These are phyloP conservation scores for Teratosphaeria destructans DNA, from an alignment of 2,329 filamentous ascomycete species.

Conservation along the genomic window DNA sequence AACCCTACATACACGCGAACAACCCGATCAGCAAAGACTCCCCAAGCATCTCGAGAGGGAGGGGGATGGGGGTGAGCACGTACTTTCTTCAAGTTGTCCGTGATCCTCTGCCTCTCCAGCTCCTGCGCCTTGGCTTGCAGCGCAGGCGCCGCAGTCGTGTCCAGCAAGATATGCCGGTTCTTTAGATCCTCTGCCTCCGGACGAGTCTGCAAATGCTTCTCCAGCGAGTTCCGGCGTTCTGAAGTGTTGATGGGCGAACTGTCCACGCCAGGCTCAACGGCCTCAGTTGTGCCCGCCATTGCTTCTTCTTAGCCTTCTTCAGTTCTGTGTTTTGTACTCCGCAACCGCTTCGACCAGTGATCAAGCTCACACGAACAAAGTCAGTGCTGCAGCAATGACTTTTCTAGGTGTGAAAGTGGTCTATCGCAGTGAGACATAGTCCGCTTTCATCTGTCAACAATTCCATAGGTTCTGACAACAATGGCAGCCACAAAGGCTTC, in stretches of 20 bases:
- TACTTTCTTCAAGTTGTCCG: constrained; percentile 52
- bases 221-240: constrained; percentile 17
- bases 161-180: constrained; percentile 55
- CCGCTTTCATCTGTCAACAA: neutral
- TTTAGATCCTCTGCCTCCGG: constrained; percentile 52
- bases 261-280: constrained; percentile 1
- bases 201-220: constrained; percentile 29
- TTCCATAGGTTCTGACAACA: neutral
- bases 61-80: neutral
- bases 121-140: constrained; percentile 53
- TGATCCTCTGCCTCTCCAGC: constrained; percentile 53
- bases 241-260: constrained; percentile 8
- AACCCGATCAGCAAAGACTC: neutral
- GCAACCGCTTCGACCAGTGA: neutral
- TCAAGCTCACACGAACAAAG: neutral
- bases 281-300: constrained; percentile 3
- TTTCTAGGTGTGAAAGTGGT: neutral
- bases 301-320: neutral
- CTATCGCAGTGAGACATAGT: neutral
- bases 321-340: neutral
- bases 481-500: neutral
- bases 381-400: neutral
- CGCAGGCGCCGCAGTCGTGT: constrained; percentile 57
- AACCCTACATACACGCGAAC: constrained; percentile 26
- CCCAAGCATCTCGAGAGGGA: neutral